A percentile compares a stretch with the other conserved stretches of the same genome.
Conservation (phyloP, 2,329 filamentous ascomycete genomes). For the Alternaria longipes region DNA sequence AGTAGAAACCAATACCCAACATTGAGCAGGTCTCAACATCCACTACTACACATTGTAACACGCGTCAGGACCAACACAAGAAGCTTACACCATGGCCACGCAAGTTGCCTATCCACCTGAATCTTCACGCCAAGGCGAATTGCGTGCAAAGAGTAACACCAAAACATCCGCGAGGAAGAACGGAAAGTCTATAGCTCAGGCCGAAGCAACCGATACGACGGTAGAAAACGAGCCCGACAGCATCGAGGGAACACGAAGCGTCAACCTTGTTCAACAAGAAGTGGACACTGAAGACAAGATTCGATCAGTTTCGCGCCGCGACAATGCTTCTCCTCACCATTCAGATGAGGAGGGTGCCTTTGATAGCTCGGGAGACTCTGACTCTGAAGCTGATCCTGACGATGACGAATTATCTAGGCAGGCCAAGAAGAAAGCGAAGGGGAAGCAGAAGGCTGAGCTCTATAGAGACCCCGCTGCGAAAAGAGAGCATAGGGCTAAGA, state of each 20-base stretch:
- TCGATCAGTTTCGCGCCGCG: too few relatives aligned
- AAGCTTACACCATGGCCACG: background rate
- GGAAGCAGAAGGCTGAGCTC: background rate
- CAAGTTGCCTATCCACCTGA: background rate
- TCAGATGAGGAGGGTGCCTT: background rate
- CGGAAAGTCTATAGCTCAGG: background rate
- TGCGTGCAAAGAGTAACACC: background rate
- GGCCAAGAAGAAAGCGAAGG: background rate
- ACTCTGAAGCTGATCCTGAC: background rate
- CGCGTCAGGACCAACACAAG: background rate
- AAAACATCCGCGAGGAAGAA: background rate
- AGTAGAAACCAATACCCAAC: background rate
- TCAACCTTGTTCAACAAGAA: background rate
- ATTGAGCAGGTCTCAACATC: background rate
- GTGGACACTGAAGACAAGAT: background rate
- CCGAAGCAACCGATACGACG: background rate
- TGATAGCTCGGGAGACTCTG: background rate
- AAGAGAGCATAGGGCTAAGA: background rate
- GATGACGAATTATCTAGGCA: background rate
- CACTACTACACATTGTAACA: background rate
- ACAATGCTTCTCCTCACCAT: too few relatives aligned
- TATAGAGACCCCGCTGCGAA: background rate
- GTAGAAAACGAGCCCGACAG: background rate
- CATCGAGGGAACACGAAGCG: background rate
- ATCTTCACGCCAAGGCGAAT: background rate